Percentiles rank a stretch among this genome's conserved stretches.
Evolutionary conservation across 1,284 basidiomycete genomes (phyloP).

Genomic region (Kwoniella shivajii): DNA sequence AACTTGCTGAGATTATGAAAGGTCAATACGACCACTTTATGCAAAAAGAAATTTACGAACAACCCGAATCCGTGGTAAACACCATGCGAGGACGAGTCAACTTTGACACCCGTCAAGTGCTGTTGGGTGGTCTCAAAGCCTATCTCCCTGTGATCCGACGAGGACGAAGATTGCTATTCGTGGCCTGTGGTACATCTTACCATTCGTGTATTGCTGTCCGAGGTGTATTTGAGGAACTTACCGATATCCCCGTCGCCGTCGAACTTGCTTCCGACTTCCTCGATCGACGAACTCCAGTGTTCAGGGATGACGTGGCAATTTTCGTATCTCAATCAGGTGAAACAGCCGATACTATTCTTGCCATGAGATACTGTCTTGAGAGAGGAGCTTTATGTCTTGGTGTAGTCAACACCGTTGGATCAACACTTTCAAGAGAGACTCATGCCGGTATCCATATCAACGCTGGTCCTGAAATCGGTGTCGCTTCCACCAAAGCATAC

Average conservation of each 20-base stretch:
- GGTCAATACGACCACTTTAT: slow-evolving; percentile 99
- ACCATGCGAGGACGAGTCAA: slow-evolving; percentile 99
- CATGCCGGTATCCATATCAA: slow-evolving; percentile 99
- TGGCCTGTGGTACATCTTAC: slow-evolving; percentile 96
- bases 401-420: slow-evolving; percentile 98
- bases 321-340: slow-evolving; percentile 98
- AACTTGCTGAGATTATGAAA: slow-evolving; percentile 99
- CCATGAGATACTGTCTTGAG: slow-evolving; percentile 94
- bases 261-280: slow-evolving; percentile 97
- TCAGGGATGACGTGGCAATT: slow-evolving; percentile 96
- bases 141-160: slow-evolving; percentile 96
- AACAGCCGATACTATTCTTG: slow-evolving; percentile 97
- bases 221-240: slow-evolving; percentile 97
- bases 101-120: slow-evolving; percentile 91
- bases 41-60: slow-evolving; percentile 99
- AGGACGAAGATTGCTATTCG: slow-evolving; percentile 92
- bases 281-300: slow-evolving; percentile 98
- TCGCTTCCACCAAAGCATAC: slow-evolving; percentile 99
- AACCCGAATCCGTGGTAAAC: slow-evolving; percentile 99
- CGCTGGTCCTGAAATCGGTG: slow-evolving; percentile 96
- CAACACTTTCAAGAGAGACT: slow-evolving; percentile 95
- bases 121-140: slow-evolving; percentile 90
- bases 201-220: slow-evolving; percentile 91
- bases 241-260: slow-evolving; percentile 96
- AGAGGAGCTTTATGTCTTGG: slow-evolving; percentile 90